These are phyloP conservation scores for Podospora didyma DNA, from an alignment of 495 filamentous ascomycete species.

Conservation along the genomic window DNA sequence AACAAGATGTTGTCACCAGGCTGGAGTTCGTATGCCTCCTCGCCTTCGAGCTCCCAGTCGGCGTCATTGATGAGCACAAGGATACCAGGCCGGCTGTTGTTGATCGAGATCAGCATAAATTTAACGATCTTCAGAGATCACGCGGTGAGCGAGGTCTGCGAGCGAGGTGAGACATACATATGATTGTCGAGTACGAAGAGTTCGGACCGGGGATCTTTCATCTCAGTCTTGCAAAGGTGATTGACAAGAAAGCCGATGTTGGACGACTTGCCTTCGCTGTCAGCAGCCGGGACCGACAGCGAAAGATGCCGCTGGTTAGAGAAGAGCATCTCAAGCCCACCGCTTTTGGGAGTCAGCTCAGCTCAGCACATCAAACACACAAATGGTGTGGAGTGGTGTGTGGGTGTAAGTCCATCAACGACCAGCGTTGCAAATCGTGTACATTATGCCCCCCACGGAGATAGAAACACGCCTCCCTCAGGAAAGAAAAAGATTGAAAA, in stretches of 20 bases:
- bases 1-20: slow-evolving; percentile 85
- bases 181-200: slow-evolving; percentile 84
- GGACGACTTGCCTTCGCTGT: slow-evolving; percentile 52
- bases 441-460: not conserved
- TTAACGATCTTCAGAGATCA: not conserved
- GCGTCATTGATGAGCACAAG: slow-evolving; percentile 96
- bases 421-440: not conserved
- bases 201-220: slow-evolving; percentile 83
- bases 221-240: slow-evolving; percentile 76
- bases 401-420: not conserved
- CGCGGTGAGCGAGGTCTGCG: not conserved
- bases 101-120: not conserved
- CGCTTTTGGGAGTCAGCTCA: slow-evolving; percentile 46
- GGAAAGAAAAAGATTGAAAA: too few species aligned
- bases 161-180: slow-evolving; percentile 58
- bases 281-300: slow-evolving; percentile 61
- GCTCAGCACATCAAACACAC: not conserved
- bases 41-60: slow-evolving; percentile 97
- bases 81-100: slow-evolving; percentile 82
- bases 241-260: slow-evolving; percentile 74
- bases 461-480: not conserved
- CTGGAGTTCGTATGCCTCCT: slow-evolving; percentile 82
- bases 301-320: slow-evolving; percentile 69
- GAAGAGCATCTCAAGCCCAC: slow-evolving; percentile 95
- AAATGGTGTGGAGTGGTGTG: not conserved